phyloP scores from a whole-genome alignment of 78 protist genomes.

The Dictyostelium discoideum region dicty_2.7 NC_007090.3:2647001-2647500 shows the following conservation, averaged over 20 bases:
- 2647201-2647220: conserved; percentile 27
- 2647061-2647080: conserved; percentile 14
- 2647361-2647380: background rate
- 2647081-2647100: background rate
- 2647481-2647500: background rate
- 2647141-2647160: conserved; percentile 39
- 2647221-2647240: conserved; percentile 72
- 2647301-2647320: conserved; percentile 43
- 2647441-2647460: conserved; percentile 9
- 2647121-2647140: conserved; percentile 65
- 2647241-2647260: conserved; percentile 59
- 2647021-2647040: conserved; percentile 62
- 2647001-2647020: conserved; percentile 48
- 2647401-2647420: background rate
- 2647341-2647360: background rate
- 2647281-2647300: conserved; percentile 80
- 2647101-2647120: conserved; percentile 19
- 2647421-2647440: background rate
- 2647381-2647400: background rate
- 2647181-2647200: conserved; percentile 55
- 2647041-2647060: conserved; percentile 74
- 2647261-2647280: conserved; percentile 63
- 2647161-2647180: conserved; percentile 18
- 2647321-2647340: conserved; percentile 30
- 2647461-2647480: background rate